These are phyloP conservation scores for Physaria fendleri DNA, from an alignment of 345 rosid species.

Conservation along the genomic window DNA sequence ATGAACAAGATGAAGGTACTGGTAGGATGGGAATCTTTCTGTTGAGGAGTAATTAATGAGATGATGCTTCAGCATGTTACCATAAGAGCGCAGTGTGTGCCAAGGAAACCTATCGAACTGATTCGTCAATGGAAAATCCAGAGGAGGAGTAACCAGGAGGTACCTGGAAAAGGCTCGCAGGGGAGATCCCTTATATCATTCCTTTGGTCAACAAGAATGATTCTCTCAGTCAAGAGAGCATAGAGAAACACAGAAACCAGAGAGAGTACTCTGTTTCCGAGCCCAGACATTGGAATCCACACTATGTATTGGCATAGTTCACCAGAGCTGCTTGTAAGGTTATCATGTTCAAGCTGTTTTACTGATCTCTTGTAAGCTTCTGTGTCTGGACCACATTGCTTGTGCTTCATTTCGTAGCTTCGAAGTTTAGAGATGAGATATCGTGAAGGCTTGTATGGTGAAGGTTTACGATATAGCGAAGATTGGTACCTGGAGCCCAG, in stretches of 20 bases:
- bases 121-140: slow-evolving; percentile 37
- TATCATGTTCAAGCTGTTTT: slow-evolving; percentile 18
- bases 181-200: slow-evolving; percentile 43
- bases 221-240: slow-evolving; percentile 53
- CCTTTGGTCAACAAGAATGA: slow-evolving; percentile 46
- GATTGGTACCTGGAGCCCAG: slow-evolving; percentile 39
- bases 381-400: slow-evolving; percentile 47
- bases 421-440: slow-evolving; percentile 44
- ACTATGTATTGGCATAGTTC: slow-evolving; percentile 40
- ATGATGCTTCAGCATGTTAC: background rate
- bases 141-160: slow-evolving; percentile 54
- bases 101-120: slow-evolving; percentile 31
- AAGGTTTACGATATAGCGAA: slow-evolving; percentile 26
- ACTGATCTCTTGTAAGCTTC: slow-evolving; percentile 36
- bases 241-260: slow-evolving; percentile 52
- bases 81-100: background rate
- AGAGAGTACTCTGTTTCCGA: slow-evolving; percentile 53
- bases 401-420: slow-evolving; percentile 47
- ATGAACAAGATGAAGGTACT: slow-evolving; percentile 13
- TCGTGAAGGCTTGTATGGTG: slow-evolving; percentile 36
- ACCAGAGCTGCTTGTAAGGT: background rate
- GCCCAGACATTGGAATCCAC: slow-evolving; percentile 42
- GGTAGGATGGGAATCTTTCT: background rate
- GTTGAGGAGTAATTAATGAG: background rate
- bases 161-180: slow-evolving; percentile 51